Conservation (phyloP, 305 asterid species). For the Fraxinus nigra region DNA sequence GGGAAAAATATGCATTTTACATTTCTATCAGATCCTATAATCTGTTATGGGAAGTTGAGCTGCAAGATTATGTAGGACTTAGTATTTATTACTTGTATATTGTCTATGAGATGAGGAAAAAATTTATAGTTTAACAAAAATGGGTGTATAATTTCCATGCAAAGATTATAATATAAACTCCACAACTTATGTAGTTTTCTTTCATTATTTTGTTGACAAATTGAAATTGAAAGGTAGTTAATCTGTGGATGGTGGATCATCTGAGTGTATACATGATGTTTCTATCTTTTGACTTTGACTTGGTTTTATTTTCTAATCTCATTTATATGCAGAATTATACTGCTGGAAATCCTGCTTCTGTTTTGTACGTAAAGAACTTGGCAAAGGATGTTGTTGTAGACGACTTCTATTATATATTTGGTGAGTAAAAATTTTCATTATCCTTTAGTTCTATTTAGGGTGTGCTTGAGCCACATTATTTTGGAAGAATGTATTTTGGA, state of each 20-base stretch:
- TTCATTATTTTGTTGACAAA: background rate
- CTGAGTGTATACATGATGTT: background rate
- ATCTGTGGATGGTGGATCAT: background rate
- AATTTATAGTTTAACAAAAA: background rate
- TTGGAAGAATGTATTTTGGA: no score
- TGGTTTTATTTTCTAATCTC: background rate
- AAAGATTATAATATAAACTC: background rate
- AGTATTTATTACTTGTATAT: background rate
- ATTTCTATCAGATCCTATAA: background rate
- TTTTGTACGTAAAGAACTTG: constrained; percentile 80
- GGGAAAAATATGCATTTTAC: no score
- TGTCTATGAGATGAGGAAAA: background rate
- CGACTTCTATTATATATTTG: constrained; percentile 77
- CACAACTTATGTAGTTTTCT: background rate
- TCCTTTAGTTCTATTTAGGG: background rate
- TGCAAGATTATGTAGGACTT: background rate
- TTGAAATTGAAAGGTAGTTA: background rate
- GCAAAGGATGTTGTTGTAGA: constrained; percentile 81
- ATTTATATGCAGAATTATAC: constrained; percentile 63
- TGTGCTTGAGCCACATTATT: no score
- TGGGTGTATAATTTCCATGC: background rate
- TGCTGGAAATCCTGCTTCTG: constrained; percentile 77
- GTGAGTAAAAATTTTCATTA: constrained; percentile 42
- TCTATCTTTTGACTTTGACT: background rate
- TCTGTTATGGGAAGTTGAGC: background rate